These are phyloP conservation scores for Sabuloglossum arenarium DNA, from an alignment of 495 filamentous ascomycete species.

Conservation along the genomic window DNA sequence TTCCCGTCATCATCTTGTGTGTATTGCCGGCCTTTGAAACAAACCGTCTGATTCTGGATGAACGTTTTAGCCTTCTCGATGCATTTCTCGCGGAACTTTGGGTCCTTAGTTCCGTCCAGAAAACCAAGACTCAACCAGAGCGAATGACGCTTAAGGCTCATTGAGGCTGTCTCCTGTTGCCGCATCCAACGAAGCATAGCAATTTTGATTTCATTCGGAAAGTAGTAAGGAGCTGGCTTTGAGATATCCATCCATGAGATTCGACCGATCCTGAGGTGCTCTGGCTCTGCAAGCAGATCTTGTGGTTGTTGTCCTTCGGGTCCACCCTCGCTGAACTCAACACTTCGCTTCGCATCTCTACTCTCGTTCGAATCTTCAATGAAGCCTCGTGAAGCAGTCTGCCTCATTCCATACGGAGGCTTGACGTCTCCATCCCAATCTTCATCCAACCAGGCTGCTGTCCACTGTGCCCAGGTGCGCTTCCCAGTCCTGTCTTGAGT, in stretches of 20 bases:
- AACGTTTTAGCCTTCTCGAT: background rate
- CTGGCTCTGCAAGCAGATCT: background rate
- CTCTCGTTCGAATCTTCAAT: background rate
- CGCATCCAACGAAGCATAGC: background rate
- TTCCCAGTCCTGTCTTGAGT: background rate
- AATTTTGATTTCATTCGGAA: background rate
- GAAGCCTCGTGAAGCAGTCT: background rate
- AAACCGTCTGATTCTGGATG: background rate
- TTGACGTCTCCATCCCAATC: background rate
- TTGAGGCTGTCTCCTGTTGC: background rate
- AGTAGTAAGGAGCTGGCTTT: background rate
- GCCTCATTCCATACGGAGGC: background rate
- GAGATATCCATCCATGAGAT: background rate
- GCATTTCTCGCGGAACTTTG: background rate
- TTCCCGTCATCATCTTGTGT: background rate
- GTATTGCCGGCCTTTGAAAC: background rate
- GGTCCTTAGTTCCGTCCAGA: background rate
- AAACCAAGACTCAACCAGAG: background rate
- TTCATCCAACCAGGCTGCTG: background rate
- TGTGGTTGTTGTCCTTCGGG: background rate
- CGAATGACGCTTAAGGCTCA: background rate
- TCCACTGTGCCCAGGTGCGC: background rate
- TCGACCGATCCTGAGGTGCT: background rate
- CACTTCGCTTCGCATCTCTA: background rate
- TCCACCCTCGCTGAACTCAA: background rate